Evolutionary conservation across 139 green algal genomes (phyloP).

Genomic region (Desmodesmus armatus): DNA sequence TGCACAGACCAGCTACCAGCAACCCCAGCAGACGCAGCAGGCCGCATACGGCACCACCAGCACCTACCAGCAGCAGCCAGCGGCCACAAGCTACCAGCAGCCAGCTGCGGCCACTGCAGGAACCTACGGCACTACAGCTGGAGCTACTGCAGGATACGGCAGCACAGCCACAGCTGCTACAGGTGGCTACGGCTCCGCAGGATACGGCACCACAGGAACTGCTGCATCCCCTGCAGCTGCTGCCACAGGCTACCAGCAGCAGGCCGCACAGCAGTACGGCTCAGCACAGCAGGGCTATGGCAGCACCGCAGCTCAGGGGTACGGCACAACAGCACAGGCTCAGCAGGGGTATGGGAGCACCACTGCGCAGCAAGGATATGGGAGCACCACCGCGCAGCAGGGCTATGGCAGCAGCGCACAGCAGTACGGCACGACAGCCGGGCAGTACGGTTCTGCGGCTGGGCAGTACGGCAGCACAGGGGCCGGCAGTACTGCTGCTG

Average conservation of each 20-base stretch:
- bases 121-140: background rate
- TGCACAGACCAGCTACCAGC: too few species aligned
- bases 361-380: slow-evolving; percentile 8
- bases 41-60: slow-evolving; percentile 22
- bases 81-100: slow-evolving; percentile 1
- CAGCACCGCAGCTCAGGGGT: background rate
- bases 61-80: background rate
- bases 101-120: background rate
- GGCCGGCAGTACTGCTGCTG: background rate
- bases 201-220: background rate
- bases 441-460: background rate
- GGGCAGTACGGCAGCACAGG: background rate
- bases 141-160: background rate
- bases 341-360: background rate
- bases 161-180: background rate
- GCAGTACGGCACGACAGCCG: slow-evolving; percentile 3
- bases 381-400: background rate
- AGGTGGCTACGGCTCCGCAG: background rate
- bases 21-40: too few species aligned
- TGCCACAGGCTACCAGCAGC: background rate
- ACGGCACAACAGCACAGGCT: slow-evolving; percentile 20
- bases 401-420: background rate
- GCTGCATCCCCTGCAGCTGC: background rate
- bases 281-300: slow-evolving; percentile 30
- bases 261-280: too few species aligned